These are phyloP conservation scores for Pyrus hybrid DNA, from an alignment of 331 rosid species.

Conservation along the genomic window DNA sequence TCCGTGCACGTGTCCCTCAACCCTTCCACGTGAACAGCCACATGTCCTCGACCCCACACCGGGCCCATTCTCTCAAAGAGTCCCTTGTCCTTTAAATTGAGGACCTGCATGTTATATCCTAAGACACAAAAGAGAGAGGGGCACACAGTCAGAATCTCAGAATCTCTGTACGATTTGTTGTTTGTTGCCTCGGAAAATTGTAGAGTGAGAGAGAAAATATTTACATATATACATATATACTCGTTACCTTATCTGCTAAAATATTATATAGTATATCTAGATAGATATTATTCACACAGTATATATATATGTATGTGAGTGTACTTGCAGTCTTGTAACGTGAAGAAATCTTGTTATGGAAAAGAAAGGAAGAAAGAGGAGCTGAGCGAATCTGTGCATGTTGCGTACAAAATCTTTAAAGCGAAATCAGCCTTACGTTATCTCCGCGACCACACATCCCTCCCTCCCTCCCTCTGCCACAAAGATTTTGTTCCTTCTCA, in stretches of 20 bases:
- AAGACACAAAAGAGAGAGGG: conserved; percentile 13
- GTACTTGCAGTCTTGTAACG: neutral
- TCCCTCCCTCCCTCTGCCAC: conserved; percentile 29
- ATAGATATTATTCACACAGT: no score
- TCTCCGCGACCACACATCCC: conserved; percentile 18
- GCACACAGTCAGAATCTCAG: neutral
- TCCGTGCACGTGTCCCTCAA: conserved; percentile 24
- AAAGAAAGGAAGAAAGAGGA: neutral
- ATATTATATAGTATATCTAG: no score
- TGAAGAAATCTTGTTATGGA: neutral
- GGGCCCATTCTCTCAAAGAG: neutral
- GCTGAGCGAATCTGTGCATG: conserved; percentile 30
- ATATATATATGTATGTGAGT: no score
- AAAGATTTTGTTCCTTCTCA: conserved; percentile 34
- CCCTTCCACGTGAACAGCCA: conserved; percentile 24
- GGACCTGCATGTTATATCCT: conserved; percentile 41
- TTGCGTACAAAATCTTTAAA: conserved; percentile 62
- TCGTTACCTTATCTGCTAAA: no score
- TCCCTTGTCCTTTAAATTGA: conserved; percentile 46
- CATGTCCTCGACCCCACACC: conserved; percentile 21
- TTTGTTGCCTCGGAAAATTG: neutral
- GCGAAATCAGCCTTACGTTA: conserved; percentile 61
- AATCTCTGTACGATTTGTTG: neutral
- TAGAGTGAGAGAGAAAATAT: no score
- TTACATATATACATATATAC: no score